Conservation (phyloP, 2,329 filamentous ascomycete genomes). For the Aspergillus brunneoviolaceus region DNA sequence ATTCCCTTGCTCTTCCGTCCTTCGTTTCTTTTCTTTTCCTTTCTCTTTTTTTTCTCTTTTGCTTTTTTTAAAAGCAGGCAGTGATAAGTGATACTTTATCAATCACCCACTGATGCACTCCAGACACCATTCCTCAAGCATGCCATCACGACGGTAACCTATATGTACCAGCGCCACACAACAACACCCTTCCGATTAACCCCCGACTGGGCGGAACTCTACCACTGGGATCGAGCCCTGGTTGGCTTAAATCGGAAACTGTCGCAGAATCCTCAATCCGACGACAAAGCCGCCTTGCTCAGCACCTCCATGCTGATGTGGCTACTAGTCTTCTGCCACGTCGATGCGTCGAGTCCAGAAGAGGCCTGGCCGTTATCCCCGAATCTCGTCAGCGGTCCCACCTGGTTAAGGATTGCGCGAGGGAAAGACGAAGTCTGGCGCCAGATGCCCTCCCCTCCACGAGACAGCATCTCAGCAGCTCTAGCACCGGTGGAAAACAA, state of each 20-base stretch:
- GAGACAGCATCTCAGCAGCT: not conserved
- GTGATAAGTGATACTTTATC: not conserved
- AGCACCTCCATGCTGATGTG: not conserved
- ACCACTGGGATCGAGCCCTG: not conserved
- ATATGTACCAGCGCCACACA: not conserved
- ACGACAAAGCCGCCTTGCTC: not conserved
- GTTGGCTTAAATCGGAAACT: not conserved
- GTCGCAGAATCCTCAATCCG: not conserved
- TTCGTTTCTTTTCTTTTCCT: not conserved
- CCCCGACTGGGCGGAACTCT: not conserved
- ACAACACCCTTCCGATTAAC: too few relatives aligned
- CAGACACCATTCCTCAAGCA: not conserved
- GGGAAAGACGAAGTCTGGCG: conserved; percentile 1
- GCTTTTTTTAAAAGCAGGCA: too few relatives aligned
- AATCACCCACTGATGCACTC: not conserved
- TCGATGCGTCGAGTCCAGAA: not conserved
- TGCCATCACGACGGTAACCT: not conserved
- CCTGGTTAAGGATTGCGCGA: not conserved
- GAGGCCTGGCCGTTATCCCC: not conserved
- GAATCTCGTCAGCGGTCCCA: not conserved
- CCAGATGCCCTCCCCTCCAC: not conserved
- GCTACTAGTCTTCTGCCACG: not conserved
- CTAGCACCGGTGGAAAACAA: not conserved
- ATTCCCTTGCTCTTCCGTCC: not conserved
- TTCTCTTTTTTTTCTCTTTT: too few relatives aligned